phyloP scores from a whole-genome alignment of 371 early-diverging fungal species.

The Nematocida ausubeli region DNA sequence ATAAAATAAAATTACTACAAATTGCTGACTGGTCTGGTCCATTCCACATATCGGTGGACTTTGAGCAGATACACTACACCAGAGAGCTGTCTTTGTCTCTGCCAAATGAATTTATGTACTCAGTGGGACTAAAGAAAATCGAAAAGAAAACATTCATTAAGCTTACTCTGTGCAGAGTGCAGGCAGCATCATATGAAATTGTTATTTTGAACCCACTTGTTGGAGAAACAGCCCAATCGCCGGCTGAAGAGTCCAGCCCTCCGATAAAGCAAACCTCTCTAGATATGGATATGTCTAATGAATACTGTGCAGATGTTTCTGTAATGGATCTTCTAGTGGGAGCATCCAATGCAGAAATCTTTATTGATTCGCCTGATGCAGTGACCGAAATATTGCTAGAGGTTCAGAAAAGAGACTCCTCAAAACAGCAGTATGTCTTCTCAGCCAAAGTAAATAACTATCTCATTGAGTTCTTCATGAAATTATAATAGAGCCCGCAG shows the following conservation, averaged over 20 bases:
- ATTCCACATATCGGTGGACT: neutral
- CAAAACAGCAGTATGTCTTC: neutral
- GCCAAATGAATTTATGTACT: slow-evolving; percentile 25
- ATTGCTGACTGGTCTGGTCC: neutral
- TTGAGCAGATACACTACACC: slow-evolving; percentile 27
- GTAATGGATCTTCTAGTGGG: slow-evolving; percentile 11
- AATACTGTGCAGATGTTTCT: slow-evolving; percentile 7
- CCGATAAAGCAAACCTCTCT: neutral
- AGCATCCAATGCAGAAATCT: neutral
- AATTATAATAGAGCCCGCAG: too few relatives aligned
- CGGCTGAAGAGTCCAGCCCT: neutral
- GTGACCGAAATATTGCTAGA: slow-evolving; percentile 40
- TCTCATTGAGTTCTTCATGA: slow-evolving; percentile 15
- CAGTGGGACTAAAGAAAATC: slow-evolving; percentile 8
- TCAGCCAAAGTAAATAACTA: slow-evolving; percentile 20
- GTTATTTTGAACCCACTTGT: slow-evolving; percentile 31
- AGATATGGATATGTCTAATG: neutral
- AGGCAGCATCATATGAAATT: slow-evolving; percentile 1
- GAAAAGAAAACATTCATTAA: slow-evolving; percentile 10
- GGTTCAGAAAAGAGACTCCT: neutral
- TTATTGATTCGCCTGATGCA: slow-evolving; percentile 32
- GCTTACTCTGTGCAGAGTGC: slow-evolving; percentile 16
- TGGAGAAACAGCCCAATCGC: too few relatives aligned
- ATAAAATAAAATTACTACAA: slow-evolving; percentile 9
- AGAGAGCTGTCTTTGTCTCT: neutral